These are phyloP conservation scores for Trametes gibbosa DNA, from an alignment of 768 basidiomycete genomes.

Conservation along the genomic window DNA sequence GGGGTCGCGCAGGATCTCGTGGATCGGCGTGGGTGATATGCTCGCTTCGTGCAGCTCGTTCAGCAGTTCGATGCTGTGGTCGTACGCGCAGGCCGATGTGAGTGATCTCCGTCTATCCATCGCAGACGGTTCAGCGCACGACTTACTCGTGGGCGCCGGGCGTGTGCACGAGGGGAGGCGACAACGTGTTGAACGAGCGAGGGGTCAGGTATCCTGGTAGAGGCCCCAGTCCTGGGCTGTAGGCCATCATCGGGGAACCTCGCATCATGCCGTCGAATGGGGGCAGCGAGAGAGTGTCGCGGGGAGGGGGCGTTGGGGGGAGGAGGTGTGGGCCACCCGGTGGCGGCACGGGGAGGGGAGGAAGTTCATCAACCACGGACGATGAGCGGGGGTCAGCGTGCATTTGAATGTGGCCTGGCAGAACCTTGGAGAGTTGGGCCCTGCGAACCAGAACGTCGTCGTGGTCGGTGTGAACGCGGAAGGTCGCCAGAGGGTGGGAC, in stretches of 20 bases:
- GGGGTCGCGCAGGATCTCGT: slow-evolving; percentile 45
- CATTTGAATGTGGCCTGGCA: slow-evolving; percentile 1
- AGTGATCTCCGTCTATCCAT: neutral
- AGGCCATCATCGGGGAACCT: neutral
- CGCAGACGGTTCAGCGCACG: neutral
- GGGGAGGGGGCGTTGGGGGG: slow-evolving; percentile 17
- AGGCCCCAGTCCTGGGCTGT: slow-evolving; percentile 2
- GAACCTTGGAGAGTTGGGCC: neutral
- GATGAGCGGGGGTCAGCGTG: slow-evolving; percentile 3
- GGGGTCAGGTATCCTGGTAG: slow-evolving; percentile 14
- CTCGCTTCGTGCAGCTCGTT: slow-evolving; percentile 40
- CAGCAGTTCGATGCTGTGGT: slow-evolving; percentile 17
- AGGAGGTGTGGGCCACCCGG: slow-evolving; percentile 16
- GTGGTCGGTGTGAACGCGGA: neutral
- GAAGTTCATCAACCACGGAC: slow-evolving; percentile 6
- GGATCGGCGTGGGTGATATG: slow-evolving; percentile 43
- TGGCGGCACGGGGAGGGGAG: slow-evolving; percentile 14
- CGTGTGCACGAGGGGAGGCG: slow-evolving; percentile 16
- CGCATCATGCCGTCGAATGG: slow-evolving; percentile 1
- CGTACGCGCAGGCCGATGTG: neutral
- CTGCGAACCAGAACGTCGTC: slow-evolving; percentile 4
- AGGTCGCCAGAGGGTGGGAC: neutral
- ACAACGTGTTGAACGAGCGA: slow-evolving; percentile 16
- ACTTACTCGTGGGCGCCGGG: slow-evolving; percentile 17
- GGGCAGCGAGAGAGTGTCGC: slow-evolving; percentile 10